Base-by-base conservation (phyloP, 768 basidiomycete species). In the Tricholoma matsutake region DNA sequence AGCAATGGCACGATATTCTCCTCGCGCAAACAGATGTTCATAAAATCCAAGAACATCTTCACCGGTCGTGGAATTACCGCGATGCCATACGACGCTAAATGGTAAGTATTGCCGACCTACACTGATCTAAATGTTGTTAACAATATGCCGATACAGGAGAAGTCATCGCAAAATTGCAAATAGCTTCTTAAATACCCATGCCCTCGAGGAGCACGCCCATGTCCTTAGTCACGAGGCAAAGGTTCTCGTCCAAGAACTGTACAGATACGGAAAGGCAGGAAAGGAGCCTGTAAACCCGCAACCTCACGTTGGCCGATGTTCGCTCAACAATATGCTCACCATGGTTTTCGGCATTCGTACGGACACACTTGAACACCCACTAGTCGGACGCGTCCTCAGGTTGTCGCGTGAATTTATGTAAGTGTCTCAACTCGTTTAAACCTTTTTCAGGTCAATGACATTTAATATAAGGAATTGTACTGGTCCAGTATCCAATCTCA, bases 391-490 rank as follows among this genome's bases (percentile, higher is more conserved):
- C 4, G 74, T 74, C 31, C 71, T 81, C 37, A 64, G 63, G 20
- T 64, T 82, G 53, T 74, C 77, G n/a, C 72, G 73, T 11, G 81
- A 81, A 62, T 82, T 80, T 62, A 81, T 81, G 78, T 79, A 6
- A 65, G 78, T 67, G 9, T 51, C 22, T 20, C 61, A 60, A 62
- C 45, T 9, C 14, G 9, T 8, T 28, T 4, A 43, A 29, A 22
- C 37, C 32, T 57, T 49, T 29, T 54, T 22, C 25, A 58, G 18
- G 16, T 8, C 45, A 11, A 45, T 63, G 61, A 63, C 58, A 25
- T 14, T 56, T 32, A 60, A 39, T 6, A 41, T 43, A 39, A 77
- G 77, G 74, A 76, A 79, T 66, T 71, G 71, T 58, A 76, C 76
- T 54, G 80, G 80, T 13, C 79, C 81, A 0, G 69, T 76, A 25